These are phyloP conservation scores for Multifurca ochricompacta DNA, from an alignment of 768 basidiomycete genomes.

Conservation along the genomic window DNA sequence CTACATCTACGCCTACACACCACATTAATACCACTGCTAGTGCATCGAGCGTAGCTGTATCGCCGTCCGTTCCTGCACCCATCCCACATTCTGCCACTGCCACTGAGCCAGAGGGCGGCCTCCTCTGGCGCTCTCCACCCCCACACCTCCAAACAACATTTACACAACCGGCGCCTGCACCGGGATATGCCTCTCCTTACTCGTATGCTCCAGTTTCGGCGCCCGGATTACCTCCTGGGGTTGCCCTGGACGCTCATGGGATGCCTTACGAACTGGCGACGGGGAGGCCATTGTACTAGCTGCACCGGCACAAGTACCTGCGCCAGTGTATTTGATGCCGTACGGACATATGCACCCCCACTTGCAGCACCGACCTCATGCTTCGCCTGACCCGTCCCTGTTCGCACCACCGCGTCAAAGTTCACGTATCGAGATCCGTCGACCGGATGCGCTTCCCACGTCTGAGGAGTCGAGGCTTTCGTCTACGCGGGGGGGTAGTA, in stretches of 20 bases:
- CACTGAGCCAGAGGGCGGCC: slow-evolving; percentile 17
- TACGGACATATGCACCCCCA: slow-evolving; percentile 61
- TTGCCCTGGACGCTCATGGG: slow-evolving; percentile 67
- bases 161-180: slow-evolving; percentile 36
- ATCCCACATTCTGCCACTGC: slow-evolving; percentile 4
- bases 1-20: slow-evolving; percentile 20
- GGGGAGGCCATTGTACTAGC: slow-evolving; percentile 73
- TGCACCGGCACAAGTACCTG: slow-evolving; percentile 21
- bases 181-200: slow-evolving; percentile 64
- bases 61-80: slow-evolving; percentile 2
- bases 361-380: slow-evolving; percentile 31
- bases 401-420: slow-evolving; percentile 69
- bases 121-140: slow-evolving; percentile 32
- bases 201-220: slow-evolving; percentile 36
- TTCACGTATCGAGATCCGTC: slow-evolving; percentile 67
- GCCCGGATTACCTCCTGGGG: slow-evolving; percentile 52
- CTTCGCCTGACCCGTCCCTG: slow-evolving; percentile 60
- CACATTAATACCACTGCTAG: slow-evolving; percentile 4
- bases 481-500: no score
- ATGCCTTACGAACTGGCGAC: slow-evolving; percentile 78
- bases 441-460: slow-evolving; percentile 35
- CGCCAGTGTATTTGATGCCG: slow-evolving; percentile 49
- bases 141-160: slow-evolving; percentile 41
- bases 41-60: background rate
- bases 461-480: background rate